Evolutionary conservation across 192 early-diverging fungal genomes (phyloP).

Genomic region (Geosiphon pyriformis): DNA sequence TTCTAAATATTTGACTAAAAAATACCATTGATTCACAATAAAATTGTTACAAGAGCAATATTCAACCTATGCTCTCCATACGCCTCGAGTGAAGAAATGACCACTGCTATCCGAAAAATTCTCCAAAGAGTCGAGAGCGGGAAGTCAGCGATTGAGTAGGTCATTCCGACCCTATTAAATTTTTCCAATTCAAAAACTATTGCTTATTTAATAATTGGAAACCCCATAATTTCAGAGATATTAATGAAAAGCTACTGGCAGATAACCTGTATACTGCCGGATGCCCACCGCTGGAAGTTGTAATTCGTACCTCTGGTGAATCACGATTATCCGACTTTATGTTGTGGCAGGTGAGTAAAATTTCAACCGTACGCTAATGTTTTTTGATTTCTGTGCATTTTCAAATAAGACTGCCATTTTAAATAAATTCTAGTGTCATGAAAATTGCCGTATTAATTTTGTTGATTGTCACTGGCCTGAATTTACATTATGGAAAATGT

Average conservation of each 20-base stretch:
- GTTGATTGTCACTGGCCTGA: slow-evolving; percentile 92
- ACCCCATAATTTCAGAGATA: slow-evolving; percentile 41
- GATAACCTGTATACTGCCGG: slow-evolving; percentile 57
- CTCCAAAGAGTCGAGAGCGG: slow-evolving; percentile 57
- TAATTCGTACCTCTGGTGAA: slow-evolving; percentile 95
- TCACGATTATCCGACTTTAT: slow-evolving; percentile 91
- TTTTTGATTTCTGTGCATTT: not conserved
- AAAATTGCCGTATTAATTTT: slow-evolving; percentile 78
- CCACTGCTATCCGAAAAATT: slow-evolving; percentile 54
- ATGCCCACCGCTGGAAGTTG: slow-evolving; percentile 74
- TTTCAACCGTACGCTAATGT: not conserved
- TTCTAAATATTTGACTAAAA: not conserved
- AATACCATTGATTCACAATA: not conserved
- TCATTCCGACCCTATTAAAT: not conserved
- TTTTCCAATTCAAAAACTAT: not conserved
- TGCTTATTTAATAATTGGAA: not conserved
- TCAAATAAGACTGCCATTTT: not conserved
- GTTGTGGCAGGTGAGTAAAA: slow-evolving; percentile 70
- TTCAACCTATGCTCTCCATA: slow-evolving; percentile 94
- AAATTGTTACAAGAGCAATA: slow-evolving; percentile 45
- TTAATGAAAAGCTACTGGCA: slow-evolving; percentile 54
- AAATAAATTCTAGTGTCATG: slow-evolving; percentile 27
- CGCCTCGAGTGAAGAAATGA: slow-evolving; percentile 87
- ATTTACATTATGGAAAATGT: slow-evolving; percentile 82
- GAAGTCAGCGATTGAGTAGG: slow-evolving; percentile 37